Conservation (phyloP, 257 asterid species). For the Nicotiana paniculata region DNA sequence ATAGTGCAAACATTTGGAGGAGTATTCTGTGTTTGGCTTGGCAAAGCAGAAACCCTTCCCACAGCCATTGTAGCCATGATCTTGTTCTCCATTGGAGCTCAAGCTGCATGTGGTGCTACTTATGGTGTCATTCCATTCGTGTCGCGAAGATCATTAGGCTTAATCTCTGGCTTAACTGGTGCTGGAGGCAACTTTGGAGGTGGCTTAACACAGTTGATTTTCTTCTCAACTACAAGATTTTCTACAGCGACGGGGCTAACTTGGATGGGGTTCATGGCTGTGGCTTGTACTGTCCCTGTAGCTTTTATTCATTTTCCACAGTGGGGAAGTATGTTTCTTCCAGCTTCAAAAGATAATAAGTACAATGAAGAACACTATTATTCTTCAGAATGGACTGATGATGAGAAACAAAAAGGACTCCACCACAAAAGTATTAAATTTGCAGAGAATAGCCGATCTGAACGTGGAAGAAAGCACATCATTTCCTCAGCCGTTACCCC, state of each 20-base stretch:
- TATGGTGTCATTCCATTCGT: slow-evolving; percentile 14
- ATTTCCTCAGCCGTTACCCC: slow-evolving; percentile 7
- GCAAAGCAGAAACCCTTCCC: slow-evolving; percentile 8
- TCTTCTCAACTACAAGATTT: slow-evolving; percentile 34
- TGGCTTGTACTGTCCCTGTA: slow-evolving; percentile 32
- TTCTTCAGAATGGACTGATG: slow-evolving; percentile 29
- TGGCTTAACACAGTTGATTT: slow-evolving; percentile 29
- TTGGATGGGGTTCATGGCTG: slow-evolving; percentile 39
- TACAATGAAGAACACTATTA: slow-evolving; percentile 32
- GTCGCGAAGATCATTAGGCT: slow-evolving; percentile 7
- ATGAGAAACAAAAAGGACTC: slow-evolving; percentile 12
- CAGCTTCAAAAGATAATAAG: slow-evolving; percentile 18
- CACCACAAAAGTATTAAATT: slow-evolving; percentile 10
- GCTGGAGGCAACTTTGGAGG: slow-evolving; percentile 51
- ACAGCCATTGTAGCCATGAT: slow-evolving; percentile 5
- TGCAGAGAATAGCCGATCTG: slow-evolving; percentile 16
- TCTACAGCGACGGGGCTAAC: slow-evolving; percentile 35
- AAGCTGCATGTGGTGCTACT: slow-evolving; percentile 12
- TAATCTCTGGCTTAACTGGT: slow-evolving; percentile 19
- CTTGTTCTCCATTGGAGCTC: slow-evolving; percentile 4
- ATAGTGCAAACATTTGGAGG: slow-evolving; percentile 9
- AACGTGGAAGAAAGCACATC: slow-evolving; percentile 9
- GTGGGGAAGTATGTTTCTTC: slow-evolving; percentile 48
- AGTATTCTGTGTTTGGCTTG: slow-evolving; percentile 4
- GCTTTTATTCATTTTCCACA: slow-evolving; percentile 41